phyloP scores from a whole-genome alignment of 2,329 filamentous ascomycete genomes.

The Neonectria neomacrospora region DNA sequence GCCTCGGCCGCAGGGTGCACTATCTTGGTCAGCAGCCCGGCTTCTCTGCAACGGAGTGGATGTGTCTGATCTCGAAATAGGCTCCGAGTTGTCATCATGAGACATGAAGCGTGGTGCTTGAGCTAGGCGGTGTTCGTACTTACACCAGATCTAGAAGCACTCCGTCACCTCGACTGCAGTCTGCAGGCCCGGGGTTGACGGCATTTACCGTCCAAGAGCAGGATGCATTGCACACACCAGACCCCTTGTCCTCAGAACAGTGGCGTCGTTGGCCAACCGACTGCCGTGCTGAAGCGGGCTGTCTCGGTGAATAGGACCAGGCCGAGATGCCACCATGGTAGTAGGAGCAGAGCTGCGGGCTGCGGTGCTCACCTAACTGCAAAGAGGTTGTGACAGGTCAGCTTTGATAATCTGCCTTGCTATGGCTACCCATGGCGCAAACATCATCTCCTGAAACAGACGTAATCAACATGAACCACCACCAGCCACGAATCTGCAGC shows the following conservation, averaged over 20 bases:
- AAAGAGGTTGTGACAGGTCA: slow-evolving; percentile 7
- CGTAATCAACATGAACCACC: slow-evolving; percentile 10
- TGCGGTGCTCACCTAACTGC: slow-evolving; percentile 2
- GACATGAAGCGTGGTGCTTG: not conserved
- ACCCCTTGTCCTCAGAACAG: slow-evolving; percentile 1
- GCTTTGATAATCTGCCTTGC: slow-evolving; percentile 10
- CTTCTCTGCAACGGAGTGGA: slow-evolving; percentile 22
- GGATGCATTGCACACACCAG: not conserved
- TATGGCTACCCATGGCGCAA: slow-evolving; percentile 17
- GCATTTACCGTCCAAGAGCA: slow-evolving; percentile 6
- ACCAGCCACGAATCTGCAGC: slow-evolving; percentile 1
- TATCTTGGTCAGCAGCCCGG: slow-evolving; percentile 23
- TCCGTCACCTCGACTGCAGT: slow-evolving; percentile 11
- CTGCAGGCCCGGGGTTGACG: slow-evolving; percentile 1
- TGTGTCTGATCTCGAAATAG: slow-evolving; percentile 18
- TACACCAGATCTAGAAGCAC: slow-evolving; percentile 2
- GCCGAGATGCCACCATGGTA: not conserved
- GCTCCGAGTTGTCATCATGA: not conserved
- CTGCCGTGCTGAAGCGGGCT: not conserved
- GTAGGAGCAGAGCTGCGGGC: slow-evolving; percentile 6
- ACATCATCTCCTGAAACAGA: not conserved
- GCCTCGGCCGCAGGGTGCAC: not conserved
- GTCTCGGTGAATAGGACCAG: not conserved
- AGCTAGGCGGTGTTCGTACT: not conserved
- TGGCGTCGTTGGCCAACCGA: not conserved